These are phyloP conservation scores for Ogataea pini DNA, from an alignment of 805 yeast genomes.

Conservation along the genomic window DNA sequence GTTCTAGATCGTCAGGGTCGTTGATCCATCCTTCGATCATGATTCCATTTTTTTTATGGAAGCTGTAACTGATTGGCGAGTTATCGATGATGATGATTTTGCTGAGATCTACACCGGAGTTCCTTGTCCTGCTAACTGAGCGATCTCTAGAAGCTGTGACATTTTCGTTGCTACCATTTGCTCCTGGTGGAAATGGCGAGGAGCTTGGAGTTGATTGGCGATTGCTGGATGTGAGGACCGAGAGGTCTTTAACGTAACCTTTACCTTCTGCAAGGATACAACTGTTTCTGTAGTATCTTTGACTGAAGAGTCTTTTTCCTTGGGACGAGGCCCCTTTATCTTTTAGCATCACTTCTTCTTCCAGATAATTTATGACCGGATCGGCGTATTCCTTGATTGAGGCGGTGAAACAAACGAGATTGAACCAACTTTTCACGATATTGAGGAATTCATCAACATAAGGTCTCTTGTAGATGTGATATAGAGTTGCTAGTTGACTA, in stretches of 20 bases:
- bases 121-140: conserved; percentile 33
- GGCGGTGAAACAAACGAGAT: conserved; percentile 90
- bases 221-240: conserved; percentile 29
- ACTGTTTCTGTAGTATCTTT: conserved; percentile 74
- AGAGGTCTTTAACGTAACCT: conserved; percentile 82
- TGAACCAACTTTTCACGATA: conserved; percentile 83
- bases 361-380: conserved; percentile 92
- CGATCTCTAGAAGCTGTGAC: conserved; percentile 22
- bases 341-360: conserved; percentile 49
- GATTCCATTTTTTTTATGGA: conserved; percentile 85
- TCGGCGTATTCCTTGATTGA: conserved; percentile 94
- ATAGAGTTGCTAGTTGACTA: conserved; percentile 73
- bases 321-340: conserved; percentile 24
- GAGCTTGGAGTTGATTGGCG: conserved; percentile 15
- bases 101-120: conserved; percentile 49
- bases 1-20: conserved; percentile 87
- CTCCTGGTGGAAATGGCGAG: conserved; percentile 19
- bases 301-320: conserved; percentile 44
- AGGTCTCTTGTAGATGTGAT: conserved; percentile 90
- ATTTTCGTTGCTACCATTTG: conserved; percentile 11
- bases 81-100: conserved; percentile 83
- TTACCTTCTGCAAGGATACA: conserved; percentile 77
- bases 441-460: conserved; percentile 81
- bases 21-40: conserved; percentile 97
- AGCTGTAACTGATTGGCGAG: conserved; percentile 85